These are phyloP conservation scores for Cercospora brassicicola DNA, from an alignment of 2,329 filamentous ascomycete genomes.

Conservation along the genomic window DNA sequence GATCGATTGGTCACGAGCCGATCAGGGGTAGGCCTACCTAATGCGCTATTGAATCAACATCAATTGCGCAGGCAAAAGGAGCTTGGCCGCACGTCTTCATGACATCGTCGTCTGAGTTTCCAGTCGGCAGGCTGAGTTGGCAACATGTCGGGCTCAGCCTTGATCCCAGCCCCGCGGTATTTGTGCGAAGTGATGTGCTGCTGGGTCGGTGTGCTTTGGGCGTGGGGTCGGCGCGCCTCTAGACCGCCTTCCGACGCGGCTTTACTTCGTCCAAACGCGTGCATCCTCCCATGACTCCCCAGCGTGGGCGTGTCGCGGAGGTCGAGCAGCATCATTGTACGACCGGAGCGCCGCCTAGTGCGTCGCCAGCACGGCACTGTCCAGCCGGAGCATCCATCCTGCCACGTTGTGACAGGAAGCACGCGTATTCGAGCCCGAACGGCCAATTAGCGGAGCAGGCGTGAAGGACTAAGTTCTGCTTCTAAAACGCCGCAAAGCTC, in stretches of 20 bases:
- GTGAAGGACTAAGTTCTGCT: background rate
- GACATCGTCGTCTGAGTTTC: constrained; percentile 8
- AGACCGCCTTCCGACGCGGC: background rate
- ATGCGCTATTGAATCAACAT: constrained; percentile 1
- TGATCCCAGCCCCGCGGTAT: background rate
- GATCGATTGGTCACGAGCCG: constrained; percentile 9
- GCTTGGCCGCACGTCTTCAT: constrained; percentile 12
- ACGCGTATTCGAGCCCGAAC: background rate
- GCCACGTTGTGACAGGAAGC: background rate
- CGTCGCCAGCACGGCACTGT: background rate
- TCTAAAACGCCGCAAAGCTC: background rate
- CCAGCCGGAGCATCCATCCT: background rate
- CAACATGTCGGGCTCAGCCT: background rate
- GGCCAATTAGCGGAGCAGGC: background rate
- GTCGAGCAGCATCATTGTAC: background rate
- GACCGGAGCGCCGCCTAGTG: background rate
- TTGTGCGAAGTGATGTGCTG: background rate
- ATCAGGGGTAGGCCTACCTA: constrained; percentile 3
- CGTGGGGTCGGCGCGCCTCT: background rate
- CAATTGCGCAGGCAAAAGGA: constrained; percentile 3
- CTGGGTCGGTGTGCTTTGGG: background rate
- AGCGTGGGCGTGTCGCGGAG: background rate
- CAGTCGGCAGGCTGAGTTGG: background rate
- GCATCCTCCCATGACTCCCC: background rate
- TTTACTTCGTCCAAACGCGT: background rate